These are phyloP conservation scores for Sequoiadendron giganteum DNA, from an alignment of 75 land plant species.

Conservation along the genomic window DNA sequence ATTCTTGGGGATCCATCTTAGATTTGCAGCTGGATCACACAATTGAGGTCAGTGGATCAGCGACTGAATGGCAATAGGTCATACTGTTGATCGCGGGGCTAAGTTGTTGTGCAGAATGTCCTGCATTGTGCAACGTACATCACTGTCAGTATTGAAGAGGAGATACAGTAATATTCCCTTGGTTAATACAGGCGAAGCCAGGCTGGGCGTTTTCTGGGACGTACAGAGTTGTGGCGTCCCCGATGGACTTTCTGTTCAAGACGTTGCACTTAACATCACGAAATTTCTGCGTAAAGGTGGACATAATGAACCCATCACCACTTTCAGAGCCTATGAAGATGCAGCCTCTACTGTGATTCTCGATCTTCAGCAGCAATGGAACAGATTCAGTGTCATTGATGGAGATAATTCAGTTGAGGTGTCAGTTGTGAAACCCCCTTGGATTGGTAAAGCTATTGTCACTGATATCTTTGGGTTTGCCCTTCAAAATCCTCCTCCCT, in stretches of 20 bases:
- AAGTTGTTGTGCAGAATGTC: background rate
- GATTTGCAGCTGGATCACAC: no score
- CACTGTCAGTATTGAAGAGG: background rate
- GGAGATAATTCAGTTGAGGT: background rate
- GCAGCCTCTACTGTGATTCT: background rate
- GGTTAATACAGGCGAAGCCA: background rate
- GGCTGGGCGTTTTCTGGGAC: background rate
- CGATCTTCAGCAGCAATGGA: background rate
- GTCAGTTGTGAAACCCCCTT: background rate
- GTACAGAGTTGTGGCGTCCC: background rate
- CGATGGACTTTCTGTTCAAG: background rate
- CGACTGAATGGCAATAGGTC: background rate
- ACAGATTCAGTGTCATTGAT: background rate
- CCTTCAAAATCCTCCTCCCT: background rate
- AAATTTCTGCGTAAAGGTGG: background rate
- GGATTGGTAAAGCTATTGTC: conserved; percentile 1
- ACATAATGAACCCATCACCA: background rate
- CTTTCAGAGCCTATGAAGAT: background rate
- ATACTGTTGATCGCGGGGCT: background rate
- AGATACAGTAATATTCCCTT: background rate
- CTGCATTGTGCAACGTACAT: background rate
- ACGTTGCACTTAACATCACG: background rate
- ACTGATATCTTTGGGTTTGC: background rate
- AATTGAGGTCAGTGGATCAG: background rate
- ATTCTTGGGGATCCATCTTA: background rate